Evolutionary conservation across 2,329 filamentous ascomycete genomes (phyloP).

Genomic region (Arthrinium phaeospermum): DNA sequence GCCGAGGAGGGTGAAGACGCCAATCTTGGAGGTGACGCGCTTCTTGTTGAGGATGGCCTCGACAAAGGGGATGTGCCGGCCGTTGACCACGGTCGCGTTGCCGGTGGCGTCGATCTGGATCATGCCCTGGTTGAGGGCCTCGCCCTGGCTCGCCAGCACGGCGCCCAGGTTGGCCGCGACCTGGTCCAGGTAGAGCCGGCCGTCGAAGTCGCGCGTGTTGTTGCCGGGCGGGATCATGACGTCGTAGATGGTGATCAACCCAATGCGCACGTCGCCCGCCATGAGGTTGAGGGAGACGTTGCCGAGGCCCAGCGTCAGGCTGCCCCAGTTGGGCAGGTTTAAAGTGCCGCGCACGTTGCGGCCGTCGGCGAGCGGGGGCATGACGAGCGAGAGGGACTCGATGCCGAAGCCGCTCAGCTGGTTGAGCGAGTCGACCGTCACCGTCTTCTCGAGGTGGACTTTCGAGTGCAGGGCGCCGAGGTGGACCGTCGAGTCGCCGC

Average conservation of each 20-base stretch:
- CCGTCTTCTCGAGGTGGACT: constrained; percentile 47
- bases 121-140: constrained; percentile 45
- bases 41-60: constrained; percentile 50
- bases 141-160: constrained; percentile 45
- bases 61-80: constrained; percentile 49
- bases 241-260: constrained; percentile 45
- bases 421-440: constrained; percentile 46
- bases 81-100: constrained; percentile 48
- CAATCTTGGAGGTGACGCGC: constrained; percentile 41
- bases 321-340: constrained; percentile 51
- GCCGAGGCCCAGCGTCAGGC: constrained; percentile 50
- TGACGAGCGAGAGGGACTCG: constrained; percentile 41
- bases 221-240: constrained; percentile 49
- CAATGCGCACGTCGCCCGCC: constrained; percentile 46
- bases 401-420: constrained; percentile 47
- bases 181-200: constrained; percentile 47
- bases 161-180: constrained; percentile 48
- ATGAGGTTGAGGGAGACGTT: constrained; percentile 52
- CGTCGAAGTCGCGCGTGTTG: constrained; percentile 47
- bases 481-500: constrained; percentile 43
- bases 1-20: constrained; percentile 45
- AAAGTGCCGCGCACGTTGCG: constrained; percentile 50
- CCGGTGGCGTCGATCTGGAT: constrained; percentile 48
- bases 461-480: constrained; percentile 46
- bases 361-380: constrained; percentile 44